Percentiles rank a stretch among this genome's conserved stretches.
These are phyloP conservation scores for Penicillium sp. DNA, from an alignment of 2,329 filamentous ascomycete species.

Conservation along the genomic window DNA sequence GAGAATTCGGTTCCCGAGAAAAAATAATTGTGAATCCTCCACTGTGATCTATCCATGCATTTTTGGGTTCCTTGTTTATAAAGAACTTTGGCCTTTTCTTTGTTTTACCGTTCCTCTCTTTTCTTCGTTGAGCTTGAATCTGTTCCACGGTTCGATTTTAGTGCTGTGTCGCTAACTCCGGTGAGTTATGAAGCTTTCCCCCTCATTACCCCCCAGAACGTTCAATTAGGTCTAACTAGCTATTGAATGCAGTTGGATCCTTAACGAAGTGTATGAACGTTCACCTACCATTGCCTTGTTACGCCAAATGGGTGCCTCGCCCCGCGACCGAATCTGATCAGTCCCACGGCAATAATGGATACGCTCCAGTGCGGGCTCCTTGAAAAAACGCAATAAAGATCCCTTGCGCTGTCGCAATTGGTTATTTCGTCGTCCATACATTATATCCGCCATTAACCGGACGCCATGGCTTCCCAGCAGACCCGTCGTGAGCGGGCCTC, in stretches of 20 bases:
- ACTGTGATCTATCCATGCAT: not conserved
- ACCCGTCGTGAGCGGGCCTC: conserved; percentile 31
- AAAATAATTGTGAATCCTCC: not conserved
- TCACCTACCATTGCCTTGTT: not conserved
- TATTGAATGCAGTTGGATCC: not conserved
- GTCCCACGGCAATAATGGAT: conserved; percentile 33
- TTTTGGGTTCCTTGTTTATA: not conserved
- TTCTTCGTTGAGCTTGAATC: not conserved
- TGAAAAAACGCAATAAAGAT: conserved; percentile 29
- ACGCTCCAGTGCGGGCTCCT: conserved; percentile 27
- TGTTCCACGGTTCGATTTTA: conserved; percentile 2
- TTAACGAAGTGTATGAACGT: not conserved
- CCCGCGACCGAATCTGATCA: conserved; percentile 11
- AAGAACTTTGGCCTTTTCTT: not conserved
- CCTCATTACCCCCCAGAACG: not conserved
- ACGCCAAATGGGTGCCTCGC: conserved; percentile 8
- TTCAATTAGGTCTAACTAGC: not conserved
- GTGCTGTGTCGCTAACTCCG: not conserved
- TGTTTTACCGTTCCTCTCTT: not conserved
- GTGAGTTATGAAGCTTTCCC: not conserved
- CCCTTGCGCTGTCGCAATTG: not conserved
- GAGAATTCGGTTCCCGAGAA: conserved; percentile 6
- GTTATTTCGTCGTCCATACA: not conserved
- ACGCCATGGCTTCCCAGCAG: conserved; percentile 30
- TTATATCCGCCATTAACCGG: not conserved